Conservation (phyloP, 192 early-diverging fungal species). For the Gamsiella multidivaricata region DNA sequence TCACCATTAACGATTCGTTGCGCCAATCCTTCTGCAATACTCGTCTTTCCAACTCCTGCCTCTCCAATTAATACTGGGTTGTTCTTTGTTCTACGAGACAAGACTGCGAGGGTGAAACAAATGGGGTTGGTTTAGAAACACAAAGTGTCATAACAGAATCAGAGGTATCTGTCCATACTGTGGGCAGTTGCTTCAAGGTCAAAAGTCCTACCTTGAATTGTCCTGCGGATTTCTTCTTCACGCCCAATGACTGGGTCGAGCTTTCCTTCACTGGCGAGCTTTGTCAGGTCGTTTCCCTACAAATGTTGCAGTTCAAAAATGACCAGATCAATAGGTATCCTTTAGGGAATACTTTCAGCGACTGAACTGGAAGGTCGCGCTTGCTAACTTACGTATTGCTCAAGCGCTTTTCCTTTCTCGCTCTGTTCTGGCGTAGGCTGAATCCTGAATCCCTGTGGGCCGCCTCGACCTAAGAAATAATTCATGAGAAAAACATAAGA, state of each 20-base stretch:
- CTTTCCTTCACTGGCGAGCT: constrained; percentile 78
- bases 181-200: background rate
- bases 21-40: constrained; percentile 83
- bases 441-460: constrained; percentile 47
- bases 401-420: constrained; percentile 52
- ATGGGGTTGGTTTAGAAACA: background rate
- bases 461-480: constrained; percentile 3
- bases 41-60: constrained; percentile 82
- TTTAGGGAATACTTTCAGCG: background rate
- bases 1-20: constrained; percentile 81
- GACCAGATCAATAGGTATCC: background rate
- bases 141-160: background rate
- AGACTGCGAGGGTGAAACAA: constrained; percentile 20
- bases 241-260: constrained; percentile 86
- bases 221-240: constrained; percentile 80
- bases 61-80: constrained; percentile 82
- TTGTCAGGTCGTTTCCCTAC: constrained; percentile 77
- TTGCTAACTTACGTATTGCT: constrained; percentile 55
- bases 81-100: constrained; percentile 83
- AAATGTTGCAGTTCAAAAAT: background rate
- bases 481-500: background rate
- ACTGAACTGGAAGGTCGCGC: background rate
- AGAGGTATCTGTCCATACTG: background rate
- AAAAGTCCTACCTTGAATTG: constrained; percentile 71
- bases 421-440: constrained; percentile 40